Conservation (phyloP, 1,284 basidiomycete species). For the Boletus hoseneyae region DNA sequence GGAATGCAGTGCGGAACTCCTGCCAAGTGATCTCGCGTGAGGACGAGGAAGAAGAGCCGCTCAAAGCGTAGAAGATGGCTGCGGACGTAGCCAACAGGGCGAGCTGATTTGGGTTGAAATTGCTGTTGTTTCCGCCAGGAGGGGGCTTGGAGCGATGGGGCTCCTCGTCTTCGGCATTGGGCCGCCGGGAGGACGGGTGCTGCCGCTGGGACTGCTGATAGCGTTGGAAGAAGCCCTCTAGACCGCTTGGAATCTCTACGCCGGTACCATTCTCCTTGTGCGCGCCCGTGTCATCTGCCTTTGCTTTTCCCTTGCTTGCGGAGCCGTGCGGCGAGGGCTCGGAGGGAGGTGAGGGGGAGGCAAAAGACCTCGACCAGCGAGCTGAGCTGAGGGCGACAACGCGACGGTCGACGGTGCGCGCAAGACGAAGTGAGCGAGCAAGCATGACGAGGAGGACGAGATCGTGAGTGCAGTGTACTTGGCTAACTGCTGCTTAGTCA, state of each 20-base stretch:
- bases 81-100: constrained; percentile 56
- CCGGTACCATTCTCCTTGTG: constrained; percentile 20
- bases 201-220: constrained; percentile 55
- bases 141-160: constrained; percentile 43
- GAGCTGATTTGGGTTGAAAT: constrained; percentile 59
- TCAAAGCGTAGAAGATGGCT: constrained; percentile 68
- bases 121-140: constrained; percentile 40
- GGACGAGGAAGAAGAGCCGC: constrained; percentile 53
- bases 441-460: constrained; percentile 19
- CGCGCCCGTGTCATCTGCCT: constrained; percentile 28
- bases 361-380: constrained; percentile 37
- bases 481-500: constrained; percentile 26
- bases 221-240: constrained; percentile 79
- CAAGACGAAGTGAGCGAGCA: constrained; percentile 33
- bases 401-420: constrained; percentile 22
- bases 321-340: constrained; percentile 21
- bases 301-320: constrained; percentile 41
- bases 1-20: constrained; percentile 93
- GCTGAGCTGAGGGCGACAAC: constrained; percentile 8
- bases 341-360: constrained; percentile 39
- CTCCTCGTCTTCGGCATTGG: constrained; percentile 38
- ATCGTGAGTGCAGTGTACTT: neutral
- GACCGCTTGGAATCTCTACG: constrained; percentile 44
- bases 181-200: constrained; percentile 28
- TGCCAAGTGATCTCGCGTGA: constrained; percentile 97